Evolutionary conservation across 441 rosid genomes (phyloP).

Genomic region (Croton setiger): DNA sequence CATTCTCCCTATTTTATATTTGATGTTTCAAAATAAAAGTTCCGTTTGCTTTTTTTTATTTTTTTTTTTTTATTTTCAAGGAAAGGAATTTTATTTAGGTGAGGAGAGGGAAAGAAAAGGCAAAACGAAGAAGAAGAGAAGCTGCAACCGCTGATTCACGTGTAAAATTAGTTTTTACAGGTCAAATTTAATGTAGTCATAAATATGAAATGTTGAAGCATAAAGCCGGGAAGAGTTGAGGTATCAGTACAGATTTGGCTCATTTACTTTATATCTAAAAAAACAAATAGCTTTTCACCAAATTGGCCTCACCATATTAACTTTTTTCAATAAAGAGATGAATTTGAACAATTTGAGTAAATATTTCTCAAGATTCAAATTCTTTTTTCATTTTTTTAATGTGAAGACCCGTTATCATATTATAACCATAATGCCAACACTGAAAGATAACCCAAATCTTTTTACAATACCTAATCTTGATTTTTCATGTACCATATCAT

Average conservation of each 20-base stretch:
- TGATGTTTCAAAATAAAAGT: background rate
- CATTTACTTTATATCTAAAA: no score
- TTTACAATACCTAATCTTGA: conserved; percentile 20
- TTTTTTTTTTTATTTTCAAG: conserved; percentile 1
- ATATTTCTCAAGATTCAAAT: no score
- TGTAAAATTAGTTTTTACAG: background rate
- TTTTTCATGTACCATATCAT: conserved; percentile 9
- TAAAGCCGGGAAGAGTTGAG: no score
- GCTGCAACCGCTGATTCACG: background rate
- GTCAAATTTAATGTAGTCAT: no score
- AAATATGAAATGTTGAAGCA: no score
- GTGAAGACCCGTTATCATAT: conserved; percentile 13
- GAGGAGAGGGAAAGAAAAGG: conserved; percentile 25
- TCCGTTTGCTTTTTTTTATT: background rate
- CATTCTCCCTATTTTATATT: no score
- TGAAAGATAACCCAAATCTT: conserved; percentile 22
- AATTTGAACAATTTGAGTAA: no score
- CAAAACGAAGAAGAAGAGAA: conserved; percentile 18
- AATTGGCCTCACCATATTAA: no score
- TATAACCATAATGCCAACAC: background rate
- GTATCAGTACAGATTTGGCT: no score
- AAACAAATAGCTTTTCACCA: no score
- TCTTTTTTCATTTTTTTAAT: background rate
- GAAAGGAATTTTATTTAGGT: conserved; percentile 19
- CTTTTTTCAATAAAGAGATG: no score